Evolutionary conservation across 768 basidiomycete species (phyloP), one percentile per base, ranked within the genome.

Genomic region (Boletus sp.): DNA sequence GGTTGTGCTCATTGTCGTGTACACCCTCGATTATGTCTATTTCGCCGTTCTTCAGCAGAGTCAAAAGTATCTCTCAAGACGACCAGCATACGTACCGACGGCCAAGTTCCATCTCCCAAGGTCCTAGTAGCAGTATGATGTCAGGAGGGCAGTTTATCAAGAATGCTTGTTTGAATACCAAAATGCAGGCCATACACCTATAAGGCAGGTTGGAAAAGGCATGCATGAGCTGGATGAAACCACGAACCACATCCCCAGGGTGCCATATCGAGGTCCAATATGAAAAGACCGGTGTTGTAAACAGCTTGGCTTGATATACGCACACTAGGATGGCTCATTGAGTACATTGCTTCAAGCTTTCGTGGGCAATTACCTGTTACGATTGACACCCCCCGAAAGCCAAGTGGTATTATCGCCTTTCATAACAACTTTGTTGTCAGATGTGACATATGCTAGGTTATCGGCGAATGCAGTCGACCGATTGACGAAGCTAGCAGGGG

Each of bases 1-100:
- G 90, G 62, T 92, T 92, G 64, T 92, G 89, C 66, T 86, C 76
- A 58, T 90, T 89, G 66, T 90, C 89, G 60, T 92, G 90, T 6
- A 92, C 90, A 14, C 90, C 90, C 71, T 91, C 90, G 32, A 91
- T 84, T 30, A 92, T 87, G 69, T 92, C 90, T 57, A 92, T 89
- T 73, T 92, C 90, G 14, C 90, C 90, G 11, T 74, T 77, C 90
- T 91, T 54, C 49, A 63, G 47, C 36, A 55, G 54, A 62, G 48
- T 51, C 37, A 58, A 53, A 47, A 47, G 52, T 32, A 24, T 39
- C 18, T 52, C 49, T 28, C 28, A 44, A 56, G 36, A 37, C 47
- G 12, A 40, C 18, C 24, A 39, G 44, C 12, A 42, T 45, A 74
- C 84, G 58, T 61, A 89, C 89, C 55, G 65, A 71, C 36, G 89